Evolutionary conservation across 1,284 basidiomycete species (phyloP).

Genomic region (Volvariella volvacea): DNA sequence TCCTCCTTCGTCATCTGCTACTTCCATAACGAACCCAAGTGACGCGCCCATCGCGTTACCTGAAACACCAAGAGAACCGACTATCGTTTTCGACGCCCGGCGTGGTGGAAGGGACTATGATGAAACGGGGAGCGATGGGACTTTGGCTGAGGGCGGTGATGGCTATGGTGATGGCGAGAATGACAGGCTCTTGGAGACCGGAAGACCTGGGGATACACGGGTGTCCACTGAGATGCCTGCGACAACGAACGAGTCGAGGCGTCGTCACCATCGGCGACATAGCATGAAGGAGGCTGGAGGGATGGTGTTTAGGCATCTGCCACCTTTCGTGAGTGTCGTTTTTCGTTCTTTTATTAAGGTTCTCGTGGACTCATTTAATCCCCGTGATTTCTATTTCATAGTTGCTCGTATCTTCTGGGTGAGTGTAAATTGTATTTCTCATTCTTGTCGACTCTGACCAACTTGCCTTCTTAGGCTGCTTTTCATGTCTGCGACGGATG

Average conservation of each 20-base stretch:
- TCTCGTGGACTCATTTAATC: constrained; percentile 5
- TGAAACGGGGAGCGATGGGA: not conserved
- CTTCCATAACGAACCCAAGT: constrained; percentile 8
- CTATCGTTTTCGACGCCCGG: not conserved
- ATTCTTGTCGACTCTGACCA: not conserved
- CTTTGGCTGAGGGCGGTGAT: not conserved
- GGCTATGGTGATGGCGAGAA: constrained; percentile 4
- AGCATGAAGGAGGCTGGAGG: constrained; percentile 31
- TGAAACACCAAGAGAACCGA: not conserved
- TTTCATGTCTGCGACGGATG: constrained; percentile 91
- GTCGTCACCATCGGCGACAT: too few relatives aligned
- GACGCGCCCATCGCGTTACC: constrained; percentile 3
- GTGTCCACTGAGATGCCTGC: constrained; percentile 9
- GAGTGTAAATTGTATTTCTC: constrained; percentile 10
- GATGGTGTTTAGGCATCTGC: constrained; percentile 75
- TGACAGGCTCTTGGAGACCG: not conserved
- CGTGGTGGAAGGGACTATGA: too few relatives aligned
- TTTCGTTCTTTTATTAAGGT: constrained; percentile 2
- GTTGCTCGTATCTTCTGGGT: constrained; percentile 67
- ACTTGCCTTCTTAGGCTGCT: constrained; percentile 36
- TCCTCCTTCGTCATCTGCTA: constrained; percentile 5
- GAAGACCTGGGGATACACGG: not conserved
- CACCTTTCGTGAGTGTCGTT: constrained; percentile 68
- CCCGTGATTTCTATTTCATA: too few relatives aligned
- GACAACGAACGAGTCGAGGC: constrained; percentile 1